Base-by-base conservation (phyloP, 257 asterid genomes). In the Parsonsia alboflavescens region DNA sequence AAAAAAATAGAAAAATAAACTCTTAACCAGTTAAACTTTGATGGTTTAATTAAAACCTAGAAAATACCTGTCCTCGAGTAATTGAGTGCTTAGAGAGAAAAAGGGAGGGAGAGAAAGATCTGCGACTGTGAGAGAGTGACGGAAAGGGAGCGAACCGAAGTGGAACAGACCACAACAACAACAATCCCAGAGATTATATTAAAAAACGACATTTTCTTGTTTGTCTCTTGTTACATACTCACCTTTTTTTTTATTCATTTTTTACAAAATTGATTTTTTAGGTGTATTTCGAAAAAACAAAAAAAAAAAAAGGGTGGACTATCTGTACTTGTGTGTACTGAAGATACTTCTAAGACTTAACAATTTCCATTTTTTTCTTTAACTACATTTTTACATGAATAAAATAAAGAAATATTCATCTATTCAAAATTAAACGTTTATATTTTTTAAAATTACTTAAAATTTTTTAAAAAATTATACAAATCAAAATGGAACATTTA, bases 41-140 rank as follows among this genome's bases (percentile, higher is more conserved):
- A 30, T 6, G 9, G 15, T 64, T 6, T 46, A 33, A 74, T 28
- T 39, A 28, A 17, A 63, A 49, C 10, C 45, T 68, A 22, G 3
- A 13, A n/a, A 22, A 30, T 65, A 76, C 80, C 80, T 69, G 75
- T 46, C 24, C 63, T 50, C n/a, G 63, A 57, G 75, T 13, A 73
- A 57, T 58, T 45, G 54, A 46, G 68, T 33, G 48, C n/a, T n/a
- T 63, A 36, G 4, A 17, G 46, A 36, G 13, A 41, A 36, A 28
- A 33, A 61, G 46, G 5, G 44, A 6, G 33, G n/a, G 64, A 59
- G 16, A 21, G 30, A 48, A 61, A 58, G 70, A 70, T 76, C 80
- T 59, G 65, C 33, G 71, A n/a, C 80, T 59, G 65, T 46, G 75
- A n/a, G 75, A n/a, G 75, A 46, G 36, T 33, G 75, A 30, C 63